Conservation (phyloP, 2,329 filamentous ascomycete genomes). For the Penicillium janthinellum region DNA sequence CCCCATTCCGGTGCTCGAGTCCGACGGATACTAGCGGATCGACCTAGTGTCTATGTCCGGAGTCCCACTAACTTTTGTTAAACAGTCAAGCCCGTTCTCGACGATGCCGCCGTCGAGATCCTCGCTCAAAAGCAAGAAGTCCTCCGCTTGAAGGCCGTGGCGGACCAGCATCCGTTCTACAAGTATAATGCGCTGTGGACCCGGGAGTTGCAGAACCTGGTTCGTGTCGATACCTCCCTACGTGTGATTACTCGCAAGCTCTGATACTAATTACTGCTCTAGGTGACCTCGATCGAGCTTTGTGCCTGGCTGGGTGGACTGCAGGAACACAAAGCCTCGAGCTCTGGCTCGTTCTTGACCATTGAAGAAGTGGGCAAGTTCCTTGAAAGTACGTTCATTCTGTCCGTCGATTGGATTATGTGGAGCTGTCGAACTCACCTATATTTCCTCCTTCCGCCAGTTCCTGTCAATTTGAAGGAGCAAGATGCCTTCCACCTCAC, state of each 20-base stretch:
- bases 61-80: constrained; percentile 8
- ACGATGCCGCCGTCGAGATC: constrained; percentile 70
- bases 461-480: constrained; percentile 89
- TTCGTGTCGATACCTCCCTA: constrained; percentile 44
- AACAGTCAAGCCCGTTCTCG: constrained; percentile 68
- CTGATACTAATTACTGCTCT: constrained; percentile 35
- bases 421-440: constrained; percentile 3
- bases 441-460: constrained; percentile 46
- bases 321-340: constrained; percentile 54
- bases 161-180: constrained; percentile 92
- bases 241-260: not conserved
- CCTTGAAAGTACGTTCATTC: constrained; percentile 63
- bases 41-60: not conserved
- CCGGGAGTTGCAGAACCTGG: constrained; percentile 77
- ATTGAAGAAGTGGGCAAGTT: constrained; percentile 84
- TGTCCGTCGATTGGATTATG: constrained; percentile 8
- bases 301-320: constrained; percentile 81
- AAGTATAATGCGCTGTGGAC: constrained; percentile 94
- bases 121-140: constrained; percentile 72
- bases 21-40: not conserved
- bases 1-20: not conserved
- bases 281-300: constrained; percentile 62
- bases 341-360: constrained; percentile 72
- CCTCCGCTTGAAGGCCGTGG: constrained; percentile 67
- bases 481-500: constrained; percentile 90